Base-by-base conservation (phyloP, 768 basidiomycete species). In the Phlegmacium glaucopus region DNA sequence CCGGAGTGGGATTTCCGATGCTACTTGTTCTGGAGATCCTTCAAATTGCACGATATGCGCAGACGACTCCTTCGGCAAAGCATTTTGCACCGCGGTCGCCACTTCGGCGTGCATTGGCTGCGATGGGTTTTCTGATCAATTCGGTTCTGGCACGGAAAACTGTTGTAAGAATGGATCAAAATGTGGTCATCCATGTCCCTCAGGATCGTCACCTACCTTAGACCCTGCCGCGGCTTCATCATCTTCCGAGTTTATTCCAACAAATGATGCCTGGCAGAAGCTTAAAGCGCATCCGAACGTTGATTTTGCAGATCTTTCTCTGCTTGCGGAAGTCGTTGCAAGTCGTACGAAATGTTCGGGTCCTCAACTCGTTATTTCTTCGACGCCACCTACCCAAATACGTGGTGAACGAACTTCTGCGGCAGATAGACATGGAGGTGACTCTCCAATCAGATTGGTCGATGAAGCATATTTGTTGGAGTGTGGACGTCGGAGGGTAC, bases 201-300 rank as follows among this genome's bases (percentile, higher is more conserved):
- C 52, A 1, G 51, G 58, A 8, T 54, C 57, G 9, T 15, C 47
- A 16, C 53, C 53, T 56, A 57, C 17, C 53, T 60, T 43, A 22
- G 25, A 43, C 35, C 35, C 39, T 10, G 39, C 25, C 52, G 50
- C 50, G 45, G 44, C 44, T 40, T 48, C 54, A 43, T 49, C 43
- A 44, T 57, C 34, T n/a, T 47, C 65, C 17, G 80, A 84, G 45
- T 83, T 78, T 6, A 85, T 93, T 29, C 79, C 90, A 15, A 90
- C 87, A 47, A 85, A 85, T 60, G 82, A 84, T 47, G 90, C 90
- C 7, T 94, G 91, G 88, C 79, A 78, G 25, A 83, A 83, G 54
- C 73, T 94, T 51, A 92, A 93, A 67, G 80, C 82, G 9, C 93
- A 95, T 65, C 93, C 93, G 2, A 94, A 92, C 55, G 84, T 89